Conservation (phyloP, 805 yeast genomes). For the Yarrowia divulgata region DNA sequence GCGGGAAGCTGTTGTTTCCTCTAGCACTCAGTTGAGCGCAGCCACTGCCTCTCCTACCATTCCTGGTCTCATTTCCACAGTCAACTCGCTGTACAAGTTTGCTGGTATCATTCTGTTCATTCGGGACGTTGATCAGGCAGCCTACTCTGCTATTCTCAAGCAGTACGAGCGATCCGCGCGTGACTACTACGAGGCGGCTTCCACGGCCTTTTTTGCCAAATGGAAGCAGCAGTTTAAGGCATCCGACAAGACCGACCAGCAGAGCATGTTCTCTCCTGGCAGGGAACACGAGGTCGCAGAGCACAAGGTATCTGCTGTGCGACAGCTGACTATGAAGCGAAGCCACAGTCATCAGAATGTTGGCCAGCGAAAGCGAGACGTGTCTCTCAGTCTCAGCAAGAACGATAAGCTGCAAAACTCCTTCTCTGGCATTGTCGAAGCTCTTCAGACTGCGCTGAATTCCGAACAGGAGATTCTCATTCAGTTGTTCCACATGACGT, state of each 20-base stretch:
- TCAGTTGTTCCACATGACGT: constrained; percentile 57
- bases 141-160: constrained; percentile 56
- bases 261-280: constrained; percentile 19
- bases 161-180: constrained; percentile 53
- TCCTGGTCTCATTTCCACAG: constrained; percentile 44
- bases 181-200: constrained; percentile 51
- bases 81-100: constrained; percentile 50
- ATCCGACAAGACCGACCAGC: constrained; percentile 17
- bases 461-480: constrained; percentile 59
- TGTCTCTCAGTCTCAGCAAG: constrained; percentile 29
- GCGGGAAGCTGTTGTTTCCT: constrained; percentile 46
- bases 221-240: constrained; percentile 45
- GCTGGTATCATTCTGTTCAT: constrained; percentile 63
- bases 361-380: constrained; percentile 24
- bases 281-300: constrained; percentile 7
- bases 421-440: constrained; percentile 36
- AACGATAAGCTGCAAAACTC: constrained; percentile 33
- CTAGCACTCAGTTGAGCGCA: constrained; percentile 39
- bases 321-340: constrained; percentile 31
- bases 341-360: constrained; percentile 25
- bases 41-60: constrained; percentile 40
- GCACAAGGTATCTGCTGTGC: constrained; percentile 35
- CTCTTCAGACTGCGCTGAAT: constrained; percentile 28
- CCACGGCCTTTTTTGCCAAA: constrained; percentile 48
- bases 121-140: constrained; percentile 60